A percentile compares a stretch with the other conserved stretches of the same genome.
Conservation (phyloP, 495 filamentous ascomycete genomes). For the Penicillium arizonense region DNA sequence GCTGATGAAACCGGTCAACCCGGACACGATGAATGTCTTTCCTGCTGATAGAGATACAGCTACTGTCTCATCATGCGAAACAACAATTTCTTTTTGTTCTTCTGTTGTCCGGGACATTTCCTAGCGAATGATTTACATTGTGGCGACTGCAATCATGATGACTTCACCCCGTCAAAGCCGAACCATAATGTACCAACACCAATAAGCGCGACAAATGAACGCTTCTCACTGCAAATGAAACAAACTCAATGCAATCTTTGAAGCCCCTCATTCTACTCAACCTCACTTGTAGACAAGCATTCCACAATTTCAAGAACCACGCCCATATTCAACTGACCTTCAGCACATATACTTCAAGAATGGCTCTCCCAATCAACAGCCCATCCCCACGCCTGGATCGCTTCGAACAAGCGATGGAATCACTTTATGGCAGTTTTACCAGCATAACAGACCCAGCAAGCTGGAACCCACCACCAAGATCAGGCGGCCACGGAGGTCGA, state of each 20-base stretch:
- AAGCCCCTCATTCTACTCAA: not conserved
- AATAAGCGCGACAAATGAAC: not conserved
- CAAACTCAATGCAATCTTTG: not conserved
- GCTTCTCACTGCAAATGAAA: constrained; percentile 7
- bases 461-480: constrained; percentile 47
- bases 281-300: not conserved
- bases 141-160: constrained; percentile 28
- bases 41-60: too few relatives aligned
- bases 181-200: constrained; percentile 3
- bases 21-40: too few relatives aligned
- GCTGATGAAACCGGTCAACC: constrained; percentile 15
- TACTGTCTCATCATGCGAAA: too few relatives aligned
- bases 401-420: constrained; percentile 39
- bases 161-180: constrained; percentile 22
- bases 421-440: constrained; percentile 39
- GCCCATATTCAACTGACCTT: not conserved
- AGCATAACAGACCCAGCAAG: constrained; percentile 26
- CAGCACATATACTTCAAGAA: constrained; percentile 9
- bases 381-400: constrained; percentile 30
- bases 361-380: constrained; percentile 23
- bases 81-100: not conserved
- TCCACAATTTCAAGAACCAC: not conserved
- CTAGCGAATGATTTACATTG: constrained; percentile 17
- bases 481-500: constrained; percentile 62
- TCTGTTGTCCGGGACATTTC: not conserved